Evolutionary conservation across 1,139 yeast genomes (phyloP).

Genomic region (Debaryomyces psychrophilus): DNA sequence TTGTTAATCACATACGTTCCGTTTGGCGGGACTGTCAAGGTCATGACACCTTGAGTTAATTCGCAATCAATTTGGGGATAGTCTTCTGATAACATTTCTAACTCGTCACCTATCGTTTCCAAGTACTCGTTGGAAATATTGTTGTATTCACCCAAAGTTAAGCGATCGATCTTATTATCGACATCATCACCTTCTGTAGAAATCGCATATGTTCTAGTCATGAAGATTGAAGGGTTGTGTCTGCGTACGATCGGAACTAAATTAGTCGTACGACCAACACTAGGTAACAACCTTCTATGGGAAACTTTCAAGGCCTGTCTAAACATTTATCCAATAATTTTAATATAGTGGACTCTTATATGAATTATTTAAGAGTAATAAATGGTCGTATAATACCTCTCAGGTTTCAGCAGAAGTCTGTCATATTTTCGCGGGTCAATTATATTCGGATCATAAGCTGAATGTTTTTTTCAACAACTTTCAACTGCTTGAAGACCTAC

Average conservation of each 20-base stretch:
- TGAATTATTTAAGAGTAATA: background rate
- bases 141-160: constrained; percentile 59
- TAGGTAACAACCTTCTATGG: constrained; percentile 2
- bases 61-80: constrained; percentile 75
- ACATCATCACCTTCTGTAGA: constrained; percentile 56
- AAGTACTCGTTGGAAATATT: constrained; percentile 60
- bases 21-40: constrained; percentile 61
- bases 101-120: constrained; percentile 62
- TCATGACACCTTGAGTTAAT: constrained; percentile 79
- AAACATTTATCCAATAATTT: background rate
- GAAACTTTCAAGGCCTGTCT: constrained; percentile 2
- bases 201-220: constrained; percentile 23
- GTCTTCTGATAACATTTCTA: constrained; percentile 64
- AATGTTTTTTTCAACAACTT: background rate
- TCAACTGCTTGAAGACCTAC: background rate
- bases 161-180: constrained; percentile 50
- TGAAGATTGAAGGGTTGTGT: background rate
- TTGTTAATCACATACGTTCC: constrained; percentile 90
- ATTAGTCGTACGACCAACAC: background rate
- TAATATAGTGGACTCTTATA: background rate
- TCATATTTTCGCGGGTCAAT: background rate
- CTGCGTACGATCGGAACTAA: background rate
- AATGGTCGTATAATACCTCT: background rate
- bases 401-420: background rate
- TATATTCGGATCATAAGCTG: background rate